Evolutionary conservation across 768 basidiomycete genomes (phyloP), one percentile per base, ranked within the genome.

Genomic region (Exidia glandulosa): DNA sequence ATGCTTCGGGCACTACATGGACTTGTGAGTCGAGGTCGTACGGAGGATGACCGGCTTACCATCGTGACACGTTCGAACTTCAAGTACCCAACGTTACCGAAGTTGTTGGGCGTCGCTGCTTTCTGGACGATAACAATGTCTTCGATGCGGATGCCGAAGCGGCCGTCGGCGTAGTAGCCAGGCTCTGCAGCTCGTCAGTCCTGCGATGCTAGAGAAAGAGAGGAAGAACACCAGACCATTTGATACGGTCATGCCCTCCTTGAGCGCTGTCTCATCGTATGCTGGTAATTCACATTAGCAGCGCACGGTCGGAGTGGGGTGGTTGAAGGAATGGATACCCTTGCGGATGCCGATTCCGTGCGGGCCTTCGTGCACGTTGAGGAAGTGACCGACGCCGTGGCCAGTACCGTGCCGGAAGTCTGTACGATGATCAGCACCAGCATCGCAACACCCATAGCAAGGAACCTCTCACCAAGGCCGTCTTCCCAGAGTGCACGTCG

Each of bases 61-160:
- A 95, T 82, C 0, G 94, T 97, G 60, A 98, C 77, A 59, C 80
- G 77, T 72, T 97, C 95, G 62, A 95, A 88, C 2, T 84, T 80
- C 32, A 96, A 79, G 72, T 84, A 98, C 1, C 87, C 90, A 64
- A 87, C 87, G 23, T 83, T 82, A 1, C 90, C 92, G 69, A 94
- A 98, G 63, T 81, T 79, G 67, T 91, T 80, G 7, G 77, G 81
- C 1, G 91, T 92, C 58, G 86, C 70, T 10, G 73, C 85, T 48
- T 85, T 79, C 56, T 81, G 78, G 3, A 95, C 88, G 23, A 95
- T 75, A 25, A 94, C 83, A 47, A 97, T 79, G 70, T 83, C 93
- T 74, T 99, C 95, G 65, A 95, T 90, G 3, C 96, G 85, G 66
- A 98, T 92, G 2, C 94, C 95, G 66, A 86, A 98, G 50, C 79